phyloP scores from a whole-genome alignment of 2,329 filamentous ascomycete species.

The Diaporthe sp. region DNA sequence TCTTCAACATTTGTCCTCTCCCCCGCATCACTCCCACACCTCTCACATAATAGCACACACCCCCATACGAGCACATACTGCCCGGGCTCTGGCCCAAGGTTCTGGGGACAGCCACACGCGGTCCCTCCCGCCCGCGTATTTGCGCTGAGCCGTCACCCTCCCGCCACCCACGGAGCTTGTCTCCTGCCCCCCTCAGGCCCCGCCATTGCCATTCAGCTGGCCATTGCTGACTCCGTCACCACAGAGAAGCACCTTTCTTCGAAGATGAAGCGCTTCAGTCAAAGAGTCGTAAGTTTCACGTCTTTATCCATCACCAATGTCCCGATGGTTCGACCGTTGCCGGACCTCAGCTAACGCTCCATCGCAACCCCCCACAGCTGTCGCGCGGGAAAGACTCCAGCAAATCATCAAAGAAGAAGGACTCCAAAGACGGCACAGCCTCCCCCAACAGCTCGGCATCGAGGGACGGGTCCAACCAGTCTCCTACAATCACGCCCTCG shows the following conservation, averaged over 20 bases:
- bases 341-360: slow-evolving; percentile 25
- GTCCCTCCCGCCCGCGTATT: slow-evolving; percentile 4
- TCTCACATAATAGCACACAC: slow-evolving; percentile 3
- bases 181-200: slow-evolving; percentile 9
- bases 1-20: slow-evolving; percentile 33
- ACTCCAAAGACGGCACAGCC: slow-evolving; percentile 79
- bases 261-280: slow-evolving; percentile 97
- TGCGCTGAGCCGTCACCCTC: slow-evolving; percentile 9
- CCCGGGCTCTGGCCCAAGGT: background rate
- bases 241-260: slow-evolving; percentile 44
- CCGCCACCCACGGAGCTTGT: slow-evolving; percentile 9
- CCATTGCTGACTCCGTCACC: slow-evolving; percentile 30
- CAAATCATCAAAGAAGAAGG: slow-evolving; percentile 84
- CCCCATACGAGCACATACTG: background rate
- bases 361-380: slow-evolving; percentile 67
- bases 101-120: slow-evolving; percentile 9
- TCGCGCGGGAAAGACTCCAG: slow-evolving; percentile 88
- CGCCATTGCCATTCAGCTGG: slow-evolving; percentile 21
- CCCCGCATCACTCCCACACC: slow-evolving; percentile 7
- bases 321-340: slow-evolving; percentile 29
- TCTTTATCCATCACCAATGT: slow-evolving; percentile 42
- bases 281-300: slow-evolving; percentile 85
- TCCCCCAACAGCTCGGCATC: slow-evolving; percentile 73
- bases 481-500: slow-evolving; percentile 78
- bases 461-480: slow-evolving; percentile 66